Evolutionary conservation across 805 yeast genomes (phyloP).

Genomic region (Kazachstania bromeliacearum): DNA sequence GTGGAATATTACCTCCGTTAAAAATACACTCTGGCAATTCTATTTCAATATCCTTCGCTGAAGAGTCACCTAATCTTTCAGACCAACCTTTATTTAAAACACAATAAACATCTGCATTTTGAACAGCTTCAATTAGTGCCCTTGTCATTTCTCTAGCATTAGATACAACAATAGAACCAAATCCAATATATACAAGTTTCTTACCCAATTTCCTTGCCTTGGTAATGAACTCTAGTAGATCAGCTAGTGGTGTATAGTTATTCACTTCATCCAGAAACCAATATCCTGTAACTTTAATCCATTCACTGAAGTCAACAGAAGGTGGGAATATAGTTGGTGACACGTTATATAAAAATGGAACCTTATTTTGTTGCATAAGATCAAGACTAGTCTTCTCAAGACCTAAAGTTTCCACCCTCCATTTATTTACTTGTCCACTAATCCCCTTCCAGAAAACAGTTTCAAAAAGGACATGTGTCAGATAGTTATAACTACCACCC

Average conservation of each 20-base stretch:
- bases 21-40: conserved; percentile 57
- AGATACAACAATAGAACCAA: conserved; percentile 88
- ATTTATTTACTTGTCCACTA: conserved; percentile 72
- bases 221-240: conserved; percentile 47
- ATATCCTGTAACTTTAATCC: conserved; percentile 94
- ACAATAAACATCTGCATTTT: conserved; percentile 74
- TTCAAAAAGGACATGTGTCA: conserved; percentile 90
- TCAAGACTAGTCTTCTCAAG: conserved; percentile 63
- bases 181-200: conserved; percentile 83
- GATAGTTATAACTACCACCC: conserved; percentile 86
- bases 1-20: conserved; percentile 70
- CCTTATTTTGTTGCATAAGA: conserved; percentile 60
- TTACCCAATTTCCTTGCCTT: conserved; percentile 51
- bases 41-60: conserved; percentile 31
- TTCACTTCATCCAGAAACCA: conserved; percentile 77
- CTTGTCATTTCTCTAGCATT: conserved; percentile 70
- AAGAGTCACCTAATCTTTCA: conserved; percentile 45
- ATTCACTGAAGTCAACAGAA: conserved; percentile 84
- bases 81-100: conserved; percentile 94
- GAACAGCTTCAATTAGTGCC: conserved; percentile 71
- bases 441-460: conserved; percentile 91
- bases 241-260: conserved; percentile 51
- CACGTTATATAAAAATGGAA: conserved; percentile 83
- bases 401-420: conserved; percentile 65
- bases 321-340: conserved; percentile 88